These are phyloP conservation scores for Capsicum baccatum DNA, from an alignment of 257 asterid species.

Conservation along the genomic window DNA sequence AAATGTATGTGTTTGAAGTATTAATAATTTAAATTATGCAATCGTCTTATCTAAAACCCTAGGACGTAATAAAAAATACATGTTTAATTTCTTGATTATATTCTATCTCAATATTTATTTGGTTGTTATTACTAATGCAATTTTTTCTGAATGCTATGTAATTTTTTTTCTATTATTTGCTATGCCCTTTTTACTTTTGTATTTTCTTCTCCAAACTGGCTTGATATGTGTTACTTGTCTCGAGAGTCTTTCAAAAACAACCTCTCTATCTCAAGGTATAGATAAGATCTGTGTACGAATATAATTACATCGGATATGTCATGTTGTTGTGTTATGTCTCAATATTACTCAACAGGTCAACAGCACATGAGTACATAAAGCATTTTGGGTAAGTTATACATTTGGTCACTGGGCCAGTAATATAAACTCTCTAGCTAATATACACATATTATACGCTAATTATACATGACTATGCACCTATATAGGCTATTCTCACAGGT, in stretches of 20 bases:
- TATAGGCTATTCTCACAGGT: slow-evolving; percentile 64
- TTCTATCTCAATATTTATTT: background rate
- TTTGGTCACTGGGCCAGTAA: background rate
- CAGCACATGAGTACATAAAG: slow-evolving; percentile 39
- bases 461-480: background rate
- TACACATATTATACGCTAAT: background rate
- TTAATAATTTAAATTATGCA: background rate
- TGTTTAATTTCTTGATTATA: background rate
- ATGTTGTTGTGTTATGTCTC: background rate
- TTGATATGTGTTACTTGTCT: background rate
- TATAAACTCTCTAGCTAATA: background rate
- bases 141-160: background rate
- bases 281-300: background rate
- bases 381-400: slow-evolving; percentile 33
- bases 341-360: background rate
- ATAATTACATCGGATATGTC: too few relatives aligned
- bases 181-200: fast-evolving
- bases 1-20: slow-evolving; percentile 13
- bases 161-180: too few relatives aligned
- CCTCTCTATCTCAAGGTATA: background rate
- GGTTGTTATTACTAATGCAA: background rate
- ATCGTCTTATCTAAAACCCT: background rate
- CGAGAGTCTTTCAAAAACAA: fast-evolving
- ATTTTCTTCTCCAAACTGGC: background rate
- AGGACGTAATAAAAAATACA: background rate